phyloP scores from a whole-genome alignment of 805 yeast species.

The Wickerhamiella shivajii region DNA sequence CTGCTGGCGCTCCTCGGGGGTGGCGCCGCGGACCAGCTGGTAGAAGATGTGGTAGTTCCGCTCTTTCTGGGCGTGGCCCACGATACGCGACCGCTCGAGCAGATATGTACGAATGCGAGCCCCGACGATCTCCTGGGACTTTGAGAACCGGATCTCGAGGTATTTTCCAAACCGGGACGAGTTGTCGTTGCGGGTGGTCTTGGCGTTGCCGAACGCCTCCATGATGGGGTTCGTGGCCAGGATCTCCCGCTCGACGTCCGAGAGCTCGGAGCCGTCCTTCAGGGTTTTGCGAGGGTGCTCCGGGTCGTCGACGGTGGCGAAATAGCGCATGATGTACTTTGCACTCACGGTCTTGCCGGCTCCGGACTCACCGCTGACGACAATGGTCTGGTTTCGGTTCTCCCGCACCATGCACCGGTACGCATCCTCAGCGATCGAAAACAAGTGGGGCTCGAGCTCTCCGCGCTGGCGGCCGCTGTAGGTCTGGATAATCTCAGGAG shows the following conservation, averaged over 20 bases:
- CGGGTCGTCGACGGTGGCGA: slow-evolving; percentile 74
- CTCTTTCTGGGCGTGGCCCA: slow-evolving; percentile 80
- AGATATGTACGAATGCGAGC: slow-evolving; percentile 88
- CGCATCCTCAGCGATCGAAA: slow-evolving; percentile 96
- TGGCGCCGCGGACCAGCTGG: slow-evolving; percentile 64
- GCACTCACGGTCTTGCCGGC: slow-evolving; percentile 98
- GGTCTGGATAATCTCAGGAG: slow-evolving; percentile 86
- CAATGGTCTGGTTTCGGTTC: slow-evolving; percentile 79
- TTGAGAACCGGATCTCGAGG: slow-evolving; percentile 75
- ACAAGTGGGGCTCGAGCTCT: slow-evolving; percentile 90
- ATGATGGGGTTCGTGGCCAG: slow-evolving; percentile 93
- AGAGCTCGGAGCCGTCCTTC: slow-evolving; percentile 42
- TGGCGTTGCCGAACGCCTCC: slow-evolving; percentile 98
- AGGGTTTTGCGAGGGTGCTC: slow-evolving; percentile 20
- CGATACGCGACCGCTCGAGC: slow-evolving; percentile 85
- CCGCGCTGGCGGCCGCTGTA: slow-evolving; percentile 89
- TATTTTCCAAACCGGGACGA: slow-evolving; percentile 97
- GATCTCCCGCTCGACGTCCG: slow-evolving; percentile 84
- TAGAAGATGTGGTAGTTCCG: slow-evolving; percentile 92
- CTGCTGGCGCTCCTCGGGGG: slow-evolving; percentile 36
- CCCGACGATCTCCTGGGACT: slow-evolving; percentile 67
- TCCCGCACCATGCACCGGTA: slow-evolving; percentile 87
- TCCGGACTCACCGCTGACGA: slow-evolving; percentile 95
- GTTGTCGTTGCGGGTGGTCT: slow-evolving; percentile 92
- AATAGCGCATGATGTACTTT: slow-evolving; percentile 92